Evolutionary conservation across 2,329 filamentous ascomycete species (phyloP), one percentile per base, ranked within the genome.

Genomic region (Juglanconis oblonga): DNA sequence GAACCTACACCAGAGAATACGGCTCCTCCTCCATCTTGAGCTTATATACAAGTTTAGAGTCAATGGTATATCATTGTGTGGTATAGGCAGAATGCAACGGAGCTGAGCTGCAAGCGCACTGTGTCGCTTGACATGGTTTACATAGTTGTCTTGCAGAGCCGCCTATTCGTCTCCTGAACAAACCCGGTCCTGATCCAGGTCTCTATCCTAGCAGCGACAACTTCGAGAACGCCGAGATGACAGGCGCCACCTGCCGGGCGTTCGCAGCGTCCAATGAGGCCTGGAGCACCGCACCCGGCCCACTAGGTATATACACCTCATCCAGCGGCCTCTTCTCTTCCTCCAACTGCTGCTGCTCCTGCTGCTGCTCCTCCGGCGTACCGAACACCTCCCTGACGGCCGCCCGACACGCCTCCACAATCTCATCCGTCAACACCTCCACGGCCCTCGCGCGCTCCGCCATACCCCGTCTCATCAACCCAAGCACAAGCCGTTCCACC

Each of bases 401-500:
- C 7, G 77, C 79, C 64, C 75, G 76, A 71, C 91, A 96, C 63
- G 86, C 82, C 49, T 84, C 86, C 9, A 91, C 77, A 0, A 98
- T 88, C 64, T 95, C 91, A 5, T 76, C 81, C 76, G 94, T 86
- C 32, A 91, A 82, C 8, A 78, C 81, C 73, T 95, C 89, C 3
- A 96, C 84, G 6, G 91, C 89, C 13, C 86, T 81, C 4, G 92
- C 95, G 53, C 92, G 83, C 78, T 98, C 95, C 49, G 90, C 82
- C 95, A 98, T 98, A 24, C 85, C 85, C 38, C 95, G 79, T 59
- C 92, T 83, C 63, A 92, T 80, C 60, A 98, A 77, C 0, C 89
- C 92, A 65, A 90, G 87, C 0, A 97, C 83, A 7, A 98, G 80
- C 14, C 87, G 77, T 69, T 86, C 83, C 0, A 91, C 85, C 72